Evolutionary conservation across 129 eudicot species (phyloP), one percentile per base, ranked within the genome.

Genomic region (Artemisia annua): DNA sequence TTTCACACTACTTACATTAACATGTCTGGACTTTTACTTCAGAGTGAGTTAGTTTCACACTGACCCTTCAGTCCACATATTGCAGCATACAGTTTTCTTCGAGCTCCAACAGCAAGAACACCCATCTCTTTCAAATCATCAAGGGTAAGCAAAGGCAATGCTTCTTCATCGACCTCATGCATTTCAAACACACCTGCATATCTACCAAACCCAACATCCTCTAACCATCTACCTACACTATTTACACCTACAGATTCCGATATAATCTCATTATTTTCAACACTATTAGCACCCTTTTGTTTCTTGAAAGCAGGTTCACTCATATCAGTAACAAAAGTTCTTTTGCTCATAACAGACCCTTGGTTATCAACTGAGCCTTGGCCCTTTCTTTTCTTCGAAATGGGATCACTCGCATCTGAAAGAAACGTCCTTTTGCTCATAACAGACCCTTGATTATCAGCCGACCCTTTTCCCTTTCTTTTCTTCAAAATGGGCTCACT

Each of bases 71-170:
- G 81, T 68, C 71, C 77, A 28, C 72, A 73, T 70, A 86, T 86
- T 8, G 85, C 91, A 64, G 78, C 74, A 64, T 67, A 86, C 79
- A 86, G 50, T 78, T 86, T 86, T 74, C 87, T 64, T 39, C 87
- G 74, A 30, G 83, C 52, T 15, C 87, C 91, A 59, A 86, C 85
- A 70, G 91, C 87, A 77, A 55, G 65, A 64, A 86, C 82, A 11
- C 91, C 91, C 85, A 83, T 86, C 69, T 86, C 91, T 69, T 74
- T 80, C 52, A 86, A 67, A 74, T 86, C 87, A 51, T 83, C 87
- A 49, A 83, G 66, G 50, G 91, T 86, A 51, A 86, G 81, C 57
- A 79, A 74, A 22, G 87, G 87, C 77, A 86, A 71, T 14, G 74
- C 85, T 74, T 83, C 87, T 48, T 80, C 82, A 72, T 85, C 86